Conservation (phyloP, 2,329 filamentous ascomycete genomes). For the Coleophoma cylindrospora region DNA sequence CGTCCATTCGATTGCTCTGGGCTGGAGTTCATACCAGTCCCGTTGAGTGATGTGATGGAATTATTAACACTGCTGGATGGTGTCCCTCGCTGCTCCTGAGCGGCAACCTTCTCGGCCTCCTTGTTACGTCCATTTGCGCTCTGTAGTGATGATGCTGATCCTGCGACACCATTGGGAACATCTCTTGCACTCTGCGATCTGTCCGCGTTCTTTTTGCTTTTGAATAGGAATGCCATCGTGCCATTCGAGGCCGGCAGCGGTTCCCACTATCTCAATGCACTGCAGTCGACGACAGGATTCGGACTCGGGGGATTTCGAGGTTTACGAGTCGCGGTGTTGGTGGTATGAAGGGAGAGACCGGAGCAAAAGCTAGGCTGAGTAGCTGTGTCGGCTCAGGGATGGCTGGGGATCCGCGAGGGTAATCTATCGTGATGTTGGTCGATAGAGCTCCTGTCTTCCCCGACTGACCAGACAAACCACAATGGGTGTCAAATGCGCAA, state of each 20-base stretch:
- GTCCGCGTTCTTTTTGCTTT: slow-evolving; percentile 73
- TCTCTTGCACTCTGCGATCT: slow-evolving; percentile 40
- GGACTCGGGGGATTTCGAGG: not conserved
- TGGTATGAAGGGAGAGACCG: slow-evolving; percentile 1
- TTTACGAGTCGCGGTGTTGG: slow-evolving; percentile 2
- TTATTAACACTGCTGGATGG: slow-evolving; percentile 43
- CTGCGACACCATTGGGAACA: slow-evolving; percentile 16
- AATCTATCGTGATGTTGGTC: not conserved
- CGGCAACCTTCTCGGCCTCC: slow-evolving; percentile 46
- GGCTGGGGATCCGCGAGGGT: slow-evolving; percentile 4
- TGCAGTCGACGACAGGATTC: not conserved
- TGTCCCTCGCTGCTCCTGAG: slow-evolving; percentile 60
- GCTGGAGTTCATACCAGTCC: slow-evolving; percentile 22
- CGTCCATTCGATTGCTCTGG: slow-evolving; percentile 46
- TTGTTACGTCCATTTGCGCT: slow-evolving; percentile 34
- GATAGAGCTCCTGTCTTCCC: not conserved
- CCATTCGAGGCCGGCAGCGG: slow-evolving; percentile 25
- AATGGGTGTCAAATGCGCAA: not conserved
- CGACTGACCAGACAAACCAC: not conserved
- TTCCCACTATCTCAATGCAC: slow-evolving; percentile 16
- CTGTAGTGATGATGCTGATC: slow-evolving; percentile 41
- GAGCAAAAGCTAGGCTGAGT: not conserved
- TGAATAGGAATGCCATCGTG: slow-evolving; percentile 77
- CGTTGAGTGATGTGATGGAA: slow-evolving; percentile 64
- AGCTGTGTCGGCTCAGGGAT: slow-evolving; percentile 3